Evolutionary conservation across 371 early-diverging fungal species (phyloP).

Genomic region (Smittium culicis): DNA sequence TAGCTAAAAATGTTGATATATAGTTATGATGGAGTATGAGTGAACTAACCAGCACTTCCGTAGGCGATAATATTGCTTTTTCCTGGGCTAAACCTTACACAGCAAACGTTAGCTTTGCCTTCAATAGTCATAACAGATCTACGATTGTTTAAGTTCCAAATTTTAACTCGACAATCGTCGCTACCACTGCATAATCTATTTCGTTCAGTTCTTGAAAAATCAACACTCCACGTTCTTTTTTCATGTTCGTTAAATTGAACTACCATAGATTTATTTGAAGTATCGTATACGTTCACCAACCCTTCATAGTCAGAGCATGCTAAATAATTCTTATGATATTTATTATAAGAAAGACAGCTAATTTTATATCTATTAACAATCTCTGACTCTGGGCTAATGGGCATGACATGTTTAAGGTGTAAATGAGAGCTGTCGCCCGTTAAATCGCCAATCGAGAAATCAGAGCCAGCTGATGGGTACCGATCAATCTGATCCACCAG

Average conservation of each 20-base stretch:
- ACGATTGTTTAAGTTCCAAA: constrained; percentile 63
- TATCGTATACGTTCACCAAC: constrained; percentile 71
- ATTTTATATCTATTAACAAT: constrained; percentile 39
- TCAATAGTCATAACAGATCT: constrained; percentile 60
- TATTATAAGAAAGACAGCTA: constrained; percentile 82
- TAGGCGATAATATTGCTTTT: constrained; percentile 57
- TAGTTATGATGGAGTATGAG: constrained; percentile 19
- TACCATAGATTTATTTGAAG: constrained; percentile 42
- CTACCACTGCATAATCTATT: constrained; percentile 67
- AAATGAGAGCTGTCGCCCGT: not conserved
- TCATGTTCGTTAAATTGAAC: constrained; percentile 68
- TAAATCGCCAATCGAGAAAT: constrained; percentile 7
- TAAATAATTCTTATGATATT: constrained; percentile 62
- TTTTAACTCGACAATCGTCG: constrained; percentile 80
- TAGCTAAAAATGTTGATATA: constrained; percentile 1
- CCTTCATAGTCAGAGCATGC: constrained; percentile 84
- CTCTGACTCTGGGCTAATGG: constrained; percentile 30
- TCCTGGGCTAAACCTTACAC: constrained; percentile 76
- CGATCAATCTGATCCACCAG: constrained; percentile 3
- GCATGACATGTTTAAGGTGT: constrained; percentile 13
- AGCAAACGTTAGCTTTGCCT: constrained; percentile 76
- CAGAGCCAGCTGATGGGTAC: not conserved
- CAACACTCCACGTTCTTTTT: constrained; percentile 79
- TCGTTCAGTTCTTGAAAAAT: constrained; percentile 61
- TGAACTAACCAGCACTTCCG: constrained; percentile 49